Conservation (phyloP, 495 filamentous ascomycete genomes). For the Astrothelium macrocarpum region DNA sequence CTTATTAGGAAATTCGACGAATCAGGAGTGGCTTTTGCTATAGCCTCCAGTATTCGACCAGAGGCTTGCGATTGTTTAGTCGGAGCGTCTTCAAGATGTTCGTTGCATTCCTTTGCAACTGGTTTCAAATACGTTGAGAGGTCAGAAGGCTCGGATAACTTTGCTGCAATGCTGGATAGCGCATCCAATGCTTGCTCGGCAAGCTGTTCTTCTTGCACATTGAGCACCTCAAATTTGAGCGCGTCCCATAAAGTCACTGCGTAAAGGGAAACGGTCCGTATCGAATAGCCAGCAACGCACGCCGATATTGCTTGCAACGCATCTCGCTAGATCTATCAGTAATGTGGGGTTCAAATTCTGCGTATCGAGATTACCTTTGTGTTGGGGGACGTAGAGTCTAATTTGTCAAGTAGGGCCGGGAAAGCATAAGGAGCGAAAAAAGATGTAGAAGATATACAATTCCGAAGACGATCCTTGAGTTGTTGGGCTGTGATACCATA, state of each 20-base stretch:
- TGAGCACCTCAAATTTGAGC: slow-evolving; percentile 68
- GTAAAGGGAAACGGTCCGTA: slow-evolving; percentile 54
- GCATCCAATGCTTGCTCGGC: slow-evolving; percentile 50
- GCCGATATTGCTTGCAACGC: slow-evolving; percentile 56
- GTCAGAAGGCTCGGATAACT: slow-evolving; percentile 46
- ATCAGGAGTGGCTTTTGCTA: slow-evolving; percentile 47
- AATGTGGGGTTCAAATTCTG: not conserved
- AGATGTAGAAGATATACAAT: slow-evolving; percentile 59
- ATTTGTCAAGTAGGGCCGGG: slow-evolving; percentile 61
- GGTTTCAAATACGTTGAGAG: slow-evolving; percentile 53
- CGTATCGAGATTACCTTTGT: slow-evolving; percentile 46
- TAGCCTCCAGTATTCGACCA: slow-evolving; percentile 50
- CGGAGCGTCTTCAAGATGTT: slow-evolving; percentile 64
- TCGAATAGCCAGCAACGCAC: slow-evolving; percentile 51
- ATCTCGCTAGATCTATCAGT: slow-evolving; percentile 50
- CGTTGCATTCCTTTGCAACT: slow-evolving; percentile 60
- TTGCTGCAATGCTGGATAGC: slow-evolving; percentile 46
- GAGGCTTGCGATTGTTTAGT: slow-evolving; percentile 65
- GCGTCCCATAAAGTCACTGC: slow-evolving; percentile 64
- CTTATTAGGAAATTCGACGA: slow-evolving; percentile 47
- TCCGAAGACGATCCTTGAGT: slow-evolving; percentile 57
- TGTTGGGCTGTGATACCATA: slow-evolving; percentile 68
- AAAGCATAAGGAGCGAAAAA: slow-evolving; percentile 61
- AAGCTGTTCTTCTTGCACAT: slow-evolving; percentile 61
- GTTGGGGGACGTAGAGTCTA: slow-evolving; percentile 64